Percentiles rank a stretch among this genome's conserved stretches.
phyloP scores from a whole-genome alignment of 768 basidiomycete genomes.

The Kwoniella mangroviensis region DNA sequence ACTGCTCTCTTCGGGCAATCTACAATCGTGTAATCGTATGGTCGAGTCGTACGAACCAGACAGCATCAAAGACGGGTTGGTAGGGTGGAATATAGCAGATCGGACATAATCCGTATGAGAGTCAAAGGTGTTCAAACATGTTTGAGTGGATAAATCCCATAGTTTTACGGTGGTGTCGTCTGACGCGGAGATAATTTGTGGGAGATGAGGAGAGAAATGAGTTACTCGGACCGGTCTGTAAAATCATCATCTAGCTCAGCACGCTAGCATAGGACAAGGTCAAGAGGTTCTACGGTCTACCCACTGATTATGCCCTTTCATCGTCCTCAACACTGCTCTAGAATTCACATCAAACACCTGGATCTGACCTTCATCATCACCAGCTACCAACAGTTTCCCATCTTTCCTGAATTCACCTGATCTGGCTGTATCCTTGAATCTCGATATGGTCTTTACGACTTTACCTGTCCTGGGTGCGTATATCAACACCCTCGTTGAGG shows the following conservation, averaged over 20 bases:
- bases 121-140: slow-evolving; percentile 74
- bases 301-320: slow-evolving; percentile 88
- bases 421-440: slow-evolving; percentile 95
- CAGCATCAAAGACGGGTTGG: slow-evolving; percentile 80
- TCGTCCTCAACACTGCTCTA: slow-evolving; percentile 86
- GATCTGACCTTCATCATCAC: slow-evolving; percentile 89
- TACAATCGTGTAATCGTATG: slow-evolving; percentile 80
- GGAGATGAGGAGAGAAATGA: slow-evolving; percentile 80
- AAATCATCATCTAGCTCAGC: not conserved
- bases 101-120: slow-evolving; percentile 96
- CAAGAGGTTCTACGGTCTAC: slow-evolving; percentile 21
- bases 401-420: slow-evolving; percentile 86
- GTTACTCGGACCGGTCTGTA: slow-evolving; percentile 83
- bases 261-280: not conserved
- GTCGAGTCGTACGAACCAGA: slow-evolving; percentile 96
- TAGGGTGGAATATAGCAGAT: slow-evolving; percentile 80
- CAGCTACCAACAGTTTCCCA: slow-evolving; percentile 92
- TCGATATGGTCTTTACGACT: slow-evolving; percentile 90
- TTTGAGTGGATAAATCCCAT: slow-evolving; percentile 93
- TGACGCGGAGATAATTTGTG: slow-evolving; percentile 88
- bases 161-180: slow-evolving; percentile 93
- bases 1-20: slow-evolving; percentile 56
- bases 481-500: slow-evolving; percentile 89
- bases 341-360: slow-evolving; percentile 91
- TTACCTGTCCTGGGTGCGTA: slow-evolving; percentile 96